Conservation (phyloP, 129 eudicot species). For the Helichrysum umbraculigerum region DNA sequence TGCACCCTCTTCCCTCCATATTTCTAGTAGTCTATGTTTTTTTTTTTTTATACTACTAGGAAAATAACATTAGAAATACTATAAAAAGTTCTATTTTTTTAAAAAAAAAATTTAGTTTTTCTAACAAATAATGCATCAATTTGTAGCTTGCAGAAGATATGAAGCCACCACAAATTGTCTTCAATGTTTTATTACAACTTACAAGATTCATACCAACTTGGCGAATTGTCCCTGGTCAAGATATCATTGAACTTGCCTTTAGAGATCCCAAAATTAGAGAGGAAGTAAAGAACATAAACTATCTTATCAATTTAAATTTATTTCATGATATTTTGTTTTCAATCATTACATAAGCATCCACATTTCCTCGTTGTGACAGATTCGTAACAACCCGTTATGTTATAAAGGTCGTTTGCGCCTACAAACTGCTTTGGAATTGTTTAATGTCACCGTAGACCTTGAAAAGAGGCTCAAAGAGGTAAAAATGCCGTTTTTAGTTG, state of each 20-base stretch:
- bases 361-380: conserved; percentile 36
- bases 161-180: conserved; percentile 18
- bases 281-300: conserved; percentile 43
- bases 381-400: conserved; percentile 75
- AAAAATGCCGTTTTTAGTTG: conserved; percentile 60
- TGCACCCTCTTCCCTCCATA: too few relatives aligned
- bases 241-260: conserved; percentile 71
- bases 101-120: too few relatives aligned
- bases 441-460: conserved; percentile 49
- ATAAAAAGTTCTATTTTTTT: too few relatives aligned
- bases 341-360: background rate
- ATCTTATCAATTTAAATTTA: background rate
- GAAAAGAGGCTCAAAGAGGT: conserved; percentile 73
- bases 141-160: conserved; percentile 4
- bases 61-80: too few relatives aligned
- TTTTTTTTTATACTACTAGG: too few relatives aligned
- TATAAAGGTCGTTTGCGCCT: conserved; percentile 89
- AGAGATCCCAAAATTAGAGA: conserved; percentile 67
- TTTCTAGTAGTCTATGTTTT: too few relatives aligned
- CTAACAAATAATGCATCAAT: background rate
- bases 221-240: conserved; percentile 58
- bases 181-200: conserved; percentile 15
- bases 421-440: conserved; percentile 61
- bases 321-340: background rate
- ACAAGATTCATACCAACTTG: conserved; percentile 49